Percentiles rank a stretch among this genome's conserved stretches.
phyloP scores from a whole-genome alignment of 208 protist genomes.

The Acanthamoeba rhysodes region DNA sequence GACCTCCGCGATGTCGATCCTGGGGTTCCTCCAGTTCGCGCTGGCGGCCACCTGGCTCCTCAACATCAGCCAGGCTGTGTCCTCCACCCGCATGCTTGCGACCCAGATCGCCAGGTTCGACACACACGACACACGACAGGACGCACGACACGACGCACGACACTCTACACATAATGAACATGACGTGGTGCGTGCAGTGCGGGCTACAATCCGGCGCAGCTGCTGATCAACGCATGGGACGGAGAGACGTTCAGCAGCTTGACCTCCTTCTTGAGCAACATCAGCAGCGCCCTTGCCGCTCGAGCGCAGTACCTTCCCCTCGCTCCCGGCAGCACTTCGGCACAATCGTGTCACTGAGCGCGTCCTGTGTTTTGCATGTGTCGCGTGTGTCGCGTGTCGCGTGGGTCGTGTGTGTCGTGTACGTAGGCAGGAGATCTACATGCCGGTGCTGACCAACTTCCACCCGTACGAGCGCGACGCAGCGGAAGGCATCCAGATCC shows the following conservation, averaged over 20 bases:
- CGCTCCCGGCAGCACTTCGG: too few species aligned
- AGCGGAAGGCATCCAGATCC: too few species aligned
- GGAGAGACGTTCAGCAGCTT: slow-evolving; percentile 3
- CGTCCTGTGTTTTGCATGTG: too few species aligned
- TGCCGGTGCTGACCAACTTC: too few species aligned
- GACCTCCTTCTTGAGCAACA: not conserved
- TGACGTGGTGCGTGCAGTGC: not conserved
- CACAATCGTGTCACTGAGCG: too few species aligned
- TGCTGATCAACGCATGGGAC: slow-evolving; percentile 39
- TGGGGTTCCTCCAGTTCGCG: not conserved
- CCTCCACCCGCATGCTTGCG: not conserved
- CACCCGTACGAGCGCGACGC: too few species aligned
- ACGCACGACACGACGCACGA: too few species aligned
- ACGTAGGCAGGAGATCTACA: too few species aligned
- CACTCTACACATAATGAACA: too few species aligned
- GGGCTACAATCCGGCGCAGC: not conserved
- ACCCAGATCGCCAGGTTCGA: slow-evolving; percentile 25
- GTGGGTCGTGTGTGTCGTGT: too few species aligned
- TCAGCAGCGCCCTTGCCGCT: not conserved
- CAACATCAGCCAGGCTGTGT: not conserved
- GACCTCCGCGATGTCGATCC: not conserved
- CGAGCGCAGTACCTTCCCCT: not conserved
- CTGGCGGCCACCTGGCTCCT: not conserved
- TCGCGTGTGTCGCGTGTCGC: too few species aligned
- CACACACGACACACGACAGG: too few species aligned